phyloP scores from a whole-genome alignment of 768 basidiomycete genomes.

The Trametes maxima region DNA sequence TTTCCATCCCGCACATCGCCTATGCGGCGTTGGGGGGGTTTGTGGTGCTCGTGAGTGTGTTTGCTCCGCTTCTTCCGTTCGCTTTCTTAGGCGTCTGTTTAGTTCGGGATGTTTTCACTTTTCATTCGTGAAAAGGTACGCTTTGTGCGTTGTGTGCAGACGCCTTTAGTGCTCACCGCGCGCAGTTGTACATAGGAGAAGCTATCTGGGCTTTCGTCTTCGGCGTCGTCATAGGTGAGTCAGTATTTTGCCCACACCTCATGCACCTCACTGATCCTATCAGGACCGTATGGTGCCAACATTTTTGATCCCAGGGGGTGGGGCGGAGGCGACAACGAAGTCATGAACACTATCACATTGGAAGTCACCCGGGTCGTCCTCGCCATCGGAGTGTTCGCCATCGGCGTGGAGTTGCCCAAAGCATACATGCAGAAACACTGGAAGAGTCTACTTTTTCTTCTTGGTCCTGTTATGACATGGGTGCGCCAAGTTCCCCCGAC shows the following conservation, averaged over 20 bases:
- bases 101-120: constrained; percentile 96
- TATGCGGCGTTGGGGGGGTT: constrained; percentile 84
- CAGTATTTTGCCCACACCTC: not conserved
- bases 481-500: constrained; percentile 42
- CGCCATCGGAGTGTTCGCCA: constrained; percentile 96
- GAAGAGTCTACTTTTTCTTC: constrained; percentile 83
- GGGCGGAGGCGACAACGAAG: constrained; percentile 51
- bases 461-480: constrained; percentile 85
- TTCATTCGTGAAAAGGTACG: constrained; percentile 83
- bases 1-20: constrained; percentile 70
- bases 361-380: constrained; percentile 92
- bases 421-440: constrained; percentile 94
- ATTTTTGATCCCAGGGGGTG: constrained; percentile 84
- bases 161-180: constrained; percentile 5
- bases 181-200: constrained; percentile 89
- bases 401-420: constrained; percentile 96
- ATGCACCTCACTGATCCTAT: constrained; percentile 12
- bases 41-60: constrained; percentile 63
- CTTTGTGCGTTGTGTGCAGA: not conserved
- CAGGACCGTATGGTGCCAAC: constrained; percentile 81
- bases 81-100: constrained; percentile 5
- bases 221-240: constrained; percentile 81
- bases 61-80: not conserved
- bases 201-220: constrained; percentile 95
- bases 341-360: constrained; percentile 77